Conservation (phyloP, 129 eudicot genomes). For the Centrapalus pauciflorus region DNA sequence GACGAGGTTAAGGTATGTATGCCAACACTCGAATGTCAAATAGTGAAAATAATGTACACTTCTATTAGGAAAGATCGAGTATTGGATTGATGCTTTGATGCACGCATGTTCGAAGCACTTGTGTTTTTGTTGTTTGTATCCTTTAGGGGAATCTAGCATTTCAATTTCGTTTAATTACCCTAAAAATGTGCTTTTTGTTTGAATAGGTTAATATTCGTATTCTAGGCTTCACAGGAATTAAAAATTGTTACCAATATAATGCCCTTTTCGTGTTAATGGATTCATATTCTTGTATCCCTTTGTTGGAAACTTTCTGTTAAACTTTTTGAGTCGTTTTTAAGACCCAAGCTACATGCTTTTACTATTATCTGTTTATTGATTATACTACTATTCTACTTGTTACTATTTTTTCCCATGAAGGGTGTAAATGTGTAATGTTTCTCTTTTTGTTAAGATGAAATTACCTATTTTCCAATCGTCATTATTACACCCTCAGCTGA, state of each 20-base stretch:
- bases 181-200: too few species aligned
- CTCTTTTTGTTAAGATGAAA: background rate
- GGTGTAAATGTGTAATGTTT: background rate
- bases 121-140: background rate
- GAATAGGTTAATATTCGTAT: too few species aligned
- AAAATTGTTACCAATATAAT: background rate
- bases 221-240: too few species aligned
- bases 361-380: background rate
- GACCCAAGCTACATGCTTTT: background rate
- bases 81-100: background rate
- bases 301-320: background rate
- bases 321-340: background rate
- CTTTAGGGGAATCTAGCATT: slow-evolving; percentile 4
- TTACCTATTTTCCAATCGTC: background rate
- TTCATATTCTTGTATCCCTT: background rate
- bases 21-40: background rate
- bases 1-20: slow-evolving; percentile 83
- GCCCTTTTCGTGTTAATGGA: background rate
- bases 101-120: background rate
- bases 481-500: too few species aligned
- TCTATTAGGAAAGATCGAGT: background rate
- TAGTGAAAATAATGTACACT: background rate
- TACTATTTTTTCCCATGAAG: background rate
- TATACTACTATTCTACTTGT: background rate
- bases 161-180: background rate